A percentile compares a stretch with the other conserved stretches of the same genome.
Conservation (phyloP, 805 yeast species). For the Saturnispora bothae region DNA sequence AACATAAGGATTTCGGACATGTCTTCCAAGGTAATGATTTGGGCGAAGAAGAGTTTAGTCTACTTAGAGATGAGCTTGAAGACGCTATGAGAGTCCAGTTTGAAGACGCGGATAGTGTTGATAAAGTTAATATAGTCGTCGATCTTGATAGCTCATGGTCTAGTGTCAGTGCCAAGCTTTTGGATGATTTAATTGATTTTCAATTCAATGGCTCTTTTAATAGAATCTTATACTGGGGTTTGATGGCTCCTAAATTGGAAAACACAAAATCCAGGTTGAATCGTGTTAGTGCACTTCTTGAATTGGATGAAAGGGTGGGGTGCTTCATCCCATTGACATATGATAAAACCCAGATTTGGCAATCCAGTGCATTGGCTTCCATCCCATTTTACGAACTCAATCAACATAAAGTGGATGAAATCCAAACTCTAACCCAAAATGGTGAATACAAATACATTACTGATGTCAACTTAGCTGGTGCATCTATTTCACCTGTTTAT, state of each 20-base stretch:
- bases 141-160: slow-evolving; percentile 82
- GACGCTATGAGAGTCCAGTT: slow-evolving; percentile 46
- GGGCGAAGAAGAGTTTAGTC: slow-evolving; percentile 53
- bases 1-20: slow-evolving; percentile 19
- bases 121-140: slow-evolving; percentile 58
- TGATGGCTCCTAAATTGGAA: slow-evolving; percentile 1
- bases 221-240: slow-evolving; percentile 9
- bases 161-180: slow-evolving; percentile 48
- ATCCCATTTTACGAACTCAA: slow-evolving; percentile 31
- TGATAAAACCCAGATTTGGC: slow-evolving; percentile 30
- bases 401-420: slow-evolving; percentile 1
- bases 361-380: slow-evolving; percentile 28
- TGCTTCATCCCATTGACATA: slow-evolving; percentile 1
- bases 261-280: slow-evolving; percentile 1
- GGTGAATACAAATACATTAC: background rate
- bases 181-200: slow-evolving; percentile 22
- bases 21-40: slow-evolving; percentile 38
- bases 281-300: slow-evolving; percentile 7
- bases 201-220: slow-evolving; percentile 11
- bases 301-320: slow-evolving; percentile 3
- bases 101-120: slow-evolving; percentile 67
- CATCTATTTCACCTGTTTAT: background rate
- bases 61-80: slow-evolving; percentile 41
- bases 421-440: background rate
- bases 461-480: background rate